Evolutionary conservation across 2,329 filamentous ascomycete genomes (phyloP).

Genomic region (Exophiala sp.): DNA sequence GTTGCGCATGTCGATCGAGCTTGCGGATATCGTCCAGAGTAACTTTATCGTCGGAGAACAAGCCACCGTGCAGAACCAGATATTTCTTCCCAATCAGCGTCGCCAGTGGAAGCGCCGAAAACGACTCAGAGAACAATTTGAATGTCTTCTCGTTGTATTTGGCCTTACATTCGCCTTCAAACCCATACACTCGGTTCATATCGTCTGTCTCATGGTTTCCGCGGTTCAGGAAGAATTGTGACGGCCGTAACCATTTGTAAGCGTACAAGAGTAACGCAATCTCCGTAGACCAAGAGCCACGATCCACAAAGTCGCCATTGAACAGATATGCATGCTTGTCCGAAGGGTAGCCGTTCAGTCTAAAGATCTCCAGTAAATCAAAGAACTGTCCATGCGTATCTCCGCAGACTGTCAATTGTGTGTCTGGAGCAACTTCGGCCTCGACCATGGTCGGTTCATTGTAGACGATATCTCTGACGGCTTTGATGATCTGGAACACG

Average conservation of each 20-base stretch:
- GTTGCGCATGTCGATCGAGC: constrained; percentile 80
- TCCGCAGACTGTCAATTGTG: constrained; percentile 85
- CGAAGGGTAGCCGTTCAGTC: constrained; percentile 75
- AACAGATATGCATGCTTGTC: constrained; percentile 92
- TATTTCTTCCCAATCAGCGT: constrained; percentile 66
- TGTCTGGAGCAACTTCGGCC: constrained; percentile 69
- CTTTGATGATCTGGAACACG: constrained; percentile 90
- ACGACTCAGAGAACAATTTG: constrained; percentile 96
- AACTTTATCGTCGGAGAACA: constrained; percentile 59
- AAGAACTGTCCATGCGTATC: constrained; percentile 99
- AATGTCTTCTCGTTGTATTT: constrained; percentile 96
- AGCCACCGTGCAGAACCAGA: constrained; percentile 28
- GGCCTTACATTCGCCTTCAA: constrained; percentile 95
- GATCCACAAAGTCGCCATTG: constrained; percentile 97
- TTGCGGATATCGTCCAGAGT: constrained; percentile 91
- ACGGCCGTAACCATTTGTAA: constrained; percentile 91
- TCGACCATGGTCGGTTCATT: constrained; percentile 97
- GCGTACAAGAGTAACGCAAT: constrained; percentile 89
- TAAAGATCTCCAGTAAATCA: constrained; percentile 93
- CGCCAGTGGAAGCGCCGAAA: constrained; percentile 86
- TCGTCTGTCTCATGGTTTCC: constrained; percentile 99
- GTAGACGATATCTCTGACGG: constrained; percentile 82
- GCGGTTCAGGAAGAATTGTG: constrained; percentile 87
- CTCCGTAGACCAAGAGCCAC: constrained; percentile 97
- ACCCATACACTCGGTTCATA: constrained; percentile 98